Evolutionary conservation across 2,329 filamentous ascomycete species (phyloP), one percentile per base, ranked within the genome.

Genomic region (Paecilomyces sp.): DNA sequence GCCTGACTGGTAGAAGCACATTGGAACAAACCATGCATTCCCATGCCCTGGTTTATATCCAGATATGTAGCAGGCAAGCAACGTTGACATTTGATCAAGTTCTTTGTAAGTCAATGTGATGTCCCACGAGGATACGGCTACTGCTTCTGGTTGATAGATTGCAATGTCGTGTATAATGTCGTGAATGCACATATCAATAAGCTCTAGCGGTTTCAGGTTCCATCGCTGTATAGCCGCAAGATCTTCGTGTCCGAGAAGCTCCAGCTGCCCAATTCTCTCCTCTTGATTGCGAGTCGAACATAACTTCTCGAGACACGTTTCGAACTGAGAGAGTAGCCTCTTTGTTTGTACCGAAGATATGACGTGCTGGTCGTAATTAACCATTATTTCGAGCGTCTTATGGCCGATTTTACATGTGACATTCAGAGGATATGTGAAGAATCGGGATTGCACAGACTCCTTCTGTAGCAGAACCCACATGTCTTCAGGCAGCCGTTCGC

Each of bases 121-220:
- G 54, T 66, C 64, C 61, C 63, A 64, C 0, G 63, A 54, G 18
- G 7, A 58, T 9, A 65, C 57, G 1, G 63, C 63, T 3, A 28
- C 24, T 11, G 54, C 54, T 63, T 62, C 11, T 62, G 66, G 55
- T 66, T 62, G 30, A 70, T 67, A 4, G 72, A 76, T 5, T 74
- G 70, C 25, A 76, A 66, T 25, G 75, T 73, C n/a, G 69, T 68
- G 24, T 68, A 67, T 24, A 67, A 69, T 13, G 66, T 62, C 3
- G 74, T 69, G 12, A 69, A 58, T 58, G 59, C 61, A 58, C 61
- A 34, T 57, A 11, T 57, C 34, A 12, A 57, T 3, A 57, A 25
- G 11, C 28, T 47, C 25, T 36, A 57, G 28, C 3, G 33, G 33
- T 24, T 57, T 34, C 4, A 18, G 6, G 33, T 47, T 47, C 55